phyloP scores from a whole-genome alignment of 176 grass and related monocot species.

The Carex cristatella region DNA sequence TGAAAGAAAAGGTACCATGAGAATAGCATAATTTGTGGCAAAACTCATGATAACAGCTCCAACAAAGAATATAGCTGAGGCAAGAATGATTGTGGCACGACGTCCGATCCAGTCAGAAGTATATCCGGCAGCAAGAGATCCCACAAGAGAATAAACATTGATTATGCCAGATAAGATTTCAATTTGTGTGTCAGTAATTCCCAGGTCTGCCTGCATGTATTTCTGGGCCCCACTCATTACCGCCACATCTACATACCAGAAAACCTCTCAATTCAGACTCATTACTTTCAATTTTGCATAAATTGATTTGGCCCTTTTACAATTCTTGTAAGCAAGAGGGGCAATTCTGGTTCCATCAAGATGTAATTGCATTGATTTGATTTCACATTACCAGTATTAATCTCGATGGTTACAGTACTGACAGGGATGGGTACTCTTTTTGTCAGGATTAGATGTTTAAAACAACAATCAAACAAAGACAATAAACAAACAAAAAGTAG shows the following conservation, averaged over 20 bases:
- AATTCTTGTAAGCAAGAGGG: background rate
- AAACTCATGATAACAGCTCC: constrained; percentile 36
- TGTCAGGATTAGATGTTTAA: background rate
- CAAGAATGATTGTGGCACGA: constrained; percentile 23
- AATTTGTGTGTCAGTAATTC: constrained; percentile 25
- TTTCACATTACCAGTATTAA: background rate
- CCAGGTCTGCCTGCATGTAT: constrained; percentile 30
- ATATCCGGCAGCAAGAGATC: constrained; percentile 28
- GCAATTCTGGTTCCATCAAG: background rate
- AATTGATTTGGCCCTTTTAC: background rate
- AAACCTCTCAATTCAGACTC: background rate
- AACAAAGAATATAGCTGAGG: constrained; percentile 32
- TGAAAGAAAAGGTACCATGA: constrained; percentile 17
- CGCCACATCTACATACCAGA: constrained; percentile 27
- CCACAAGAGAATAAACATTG: constrained; percentile 31
- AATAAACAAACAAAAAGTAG: background rate
- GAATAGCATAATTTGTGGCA: constrained; percentile 12
- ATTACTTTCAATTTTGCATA: background rate
- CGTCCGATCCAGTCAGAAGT: constrained; percentile 38
- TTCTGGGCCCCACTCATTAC: constrained; percentile 40
- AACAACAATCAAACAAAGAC: background rate
- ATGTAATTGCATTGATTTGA: background rate
- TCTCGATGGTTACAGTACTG: background rate
- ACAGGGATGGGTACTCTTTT: background rate
- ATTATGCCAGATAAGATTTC: constrained; percentile 32